A percentile compares a stretch with the other conserved stretches of the same genome.
Evolutionary conservation across 257 asterid species (phyloP).

Genomic region (Fraxinus anomala): DNA sequence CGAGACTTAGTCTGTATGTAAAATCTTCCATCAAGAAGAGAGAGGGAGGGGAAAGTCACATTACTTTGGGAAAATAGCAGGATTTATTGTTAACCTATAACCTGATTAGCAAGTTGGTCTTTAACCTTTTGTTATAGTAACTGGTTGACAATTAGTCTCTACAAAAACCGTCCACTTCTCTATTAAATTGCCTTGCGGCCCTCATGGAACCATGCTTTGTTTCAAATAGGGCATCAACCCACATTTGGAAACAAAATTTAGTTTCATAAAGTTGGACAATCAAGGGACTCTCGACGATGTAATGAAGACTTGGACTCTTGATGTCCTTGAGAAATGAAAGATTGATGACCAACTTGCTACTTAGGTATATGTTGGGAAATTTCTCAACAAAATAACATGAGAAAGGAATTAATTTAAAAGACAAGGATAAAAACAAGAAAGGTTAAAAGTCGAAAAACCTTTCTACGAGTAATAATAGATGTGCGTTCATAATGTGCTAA

Average conservation of each 20-base stretch:
- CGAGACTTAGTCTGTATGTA: constrained; percentile 77
- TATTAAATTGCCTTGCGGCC: not conserved
- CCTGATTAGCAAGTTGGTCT: not conserved
- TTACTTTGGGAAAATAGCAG: not conserved
- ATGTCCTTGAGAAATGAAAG: not conserved
- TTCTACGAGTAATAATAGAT: constrained; percentile 87
- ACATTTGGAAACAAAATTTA: no score
- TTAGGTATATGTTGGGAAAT: no score
- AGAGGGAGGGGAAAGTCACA: constrained; percentile 4
- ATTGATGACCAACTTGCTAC: no score
- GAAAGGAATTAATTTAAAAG: no score
- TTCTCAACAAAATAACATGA: no score
- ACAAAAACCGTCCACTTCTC: not conserved
- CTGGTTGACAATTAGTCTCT: not conserved
- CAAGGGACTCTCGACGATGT: no score
- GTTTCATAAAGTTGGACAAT: not conserved
- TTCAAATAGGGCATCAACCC: not conserved
- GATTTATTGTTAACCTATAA: no score
- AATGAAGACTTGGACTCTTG: not conserved
- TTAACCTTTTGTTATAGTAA: not conserved
- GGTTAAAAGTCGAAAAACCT: constrained; percentile 42
- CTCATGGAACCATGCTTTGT: not conserved
- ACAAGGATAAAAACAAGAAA: no score
- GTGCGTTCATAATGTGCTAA: constrained; percentile 87
- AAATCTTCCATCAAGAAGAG: constrained; percentile 18